A percentile compares a stretch with the other conserved stretches of the same genome.
phyloP scores from a whole-genome alignment of 2,329 filamentous ascomycete genomes.

The Alternaria sp. region DNA sequence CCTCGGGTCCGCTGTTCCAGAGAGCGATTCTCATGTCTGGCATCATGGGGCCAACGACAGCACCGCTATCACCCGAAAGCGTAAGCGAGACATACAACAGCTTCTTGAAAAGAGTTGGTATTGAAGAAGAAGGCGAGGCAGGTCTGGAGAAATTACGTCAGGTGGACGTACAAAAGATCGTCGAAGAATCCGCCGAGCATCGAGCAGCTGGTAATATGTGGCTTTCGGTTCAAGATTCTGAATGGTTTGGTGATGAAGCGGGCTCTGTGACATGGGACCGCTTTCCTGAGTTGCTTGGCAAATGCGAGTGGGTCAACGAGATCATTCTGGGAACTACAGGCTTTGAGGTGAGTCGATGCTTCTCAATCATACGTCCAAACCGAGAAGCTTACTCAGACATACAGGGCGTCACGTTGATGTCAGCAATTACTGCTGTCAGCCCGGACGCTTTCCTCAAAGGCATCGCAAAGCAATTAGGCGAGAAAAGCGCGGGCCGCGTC shows the following conservation, averaged over 20 bases:
- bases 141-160: slow-evolving; percentile 14
- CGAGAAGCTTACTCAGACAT: not conserved
- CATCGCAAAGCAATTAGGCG: slow-evolving; percentile 22
- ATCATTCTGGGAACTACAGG: slow-evolving; percentile 55
- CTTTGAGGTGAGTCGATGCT: slow-evolving; percentile 48
- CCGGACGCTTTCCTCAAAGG: slow-evolving; percentile 30
- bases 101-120: slow-evolving; percentile 28
- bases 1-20: slow-evolving; percentile 23
- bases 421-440: slow-evolving; percentile 5
- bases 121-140: slow-evolving; percentile 17
- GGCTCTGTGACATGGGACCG: slow-evolving; percentile 26
- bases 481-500: slow-evolving; percentile 10
- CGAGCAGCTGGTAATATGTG: slow-evolving; percentile 12
- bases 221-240: slow-evolving; percentile 15
- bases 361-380: not conserved
- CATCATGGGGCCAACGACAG: slow-evolving; percentile 17
- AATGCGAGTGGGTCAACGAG: slow-evolving; percentile 51
- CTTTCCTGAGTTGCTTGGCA: slow-evolving; percentile 17
- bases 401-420: slow-evolving; percentile 3
- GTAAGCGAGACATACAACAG: slow-evolving; percentile 15
- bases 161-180: slow-evolving; percentile 15
- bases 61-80: slow-evolving; percentile 10
- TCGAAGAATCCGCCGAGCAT: slow-evolving; percentile 14
- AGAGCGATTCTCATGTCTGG: slow-evolving; percentile 32
- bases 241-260: slow-evolving; percentile 20